These are phyloP conservation scores for Anastatica hierochuntica DNA, from an alignment of 345 rosid genomes.

Conservation along the genomic window DNA sequence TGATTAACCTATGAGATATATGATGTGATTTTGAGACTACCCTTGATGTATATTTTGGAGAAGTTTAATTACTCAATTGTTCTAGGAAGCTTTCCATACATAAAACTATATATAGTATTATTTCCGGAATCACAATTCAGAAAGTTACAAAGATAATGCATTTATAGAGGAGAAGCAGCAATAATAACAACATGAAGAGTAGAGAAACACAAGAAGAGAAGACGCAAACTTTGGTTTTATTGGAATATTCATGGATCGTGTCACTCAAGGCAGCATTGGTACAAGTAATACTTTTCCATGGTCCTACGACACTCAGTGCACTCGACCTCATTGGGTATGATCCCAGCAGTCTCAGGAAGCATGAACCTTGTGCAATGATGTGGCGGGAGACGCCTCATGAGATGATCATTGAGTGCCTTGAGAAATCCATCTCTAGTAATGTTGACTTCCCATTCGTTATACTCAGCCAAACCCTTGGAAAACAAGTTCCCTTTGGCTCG, in stretches of 20 bases:
- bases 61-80: too few species aligned
- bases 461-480: constrained; percentile 26
- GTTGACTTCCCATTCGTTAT: constrained; percentile 27
- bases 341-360: constrained; percentile 44
- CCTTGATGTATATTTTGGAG: too few species aligned
- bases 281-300: constrained; percentile 56
- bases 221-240: constrained; percentile 12
- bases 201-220: constrained; percentile 4
- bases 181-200: not conserved
- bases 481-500: constrained; percentile 39
- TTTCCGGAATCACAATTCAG: too few species aligned
- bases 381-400: constrained; percentile 33
- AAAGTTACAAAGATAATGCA: too few species aligned
- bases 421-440: constrained; percentile 32
- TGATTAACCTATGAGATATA: too few species aligned
- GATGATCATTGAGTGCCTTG: constrained; percentile 38
- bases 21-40: too few species aligned
- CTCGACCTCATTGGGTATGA: constrained; percentile 39
- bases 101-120: too few species aligned
- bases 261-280: constrained; percentile 47
- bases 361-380: constrained; percentile 49
- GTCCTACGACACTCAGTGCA: constrained; percentile 49
- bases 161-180: too few species aligned
- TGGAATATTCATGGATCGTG: not conserved
- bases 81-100: too few species aligned